These are phyloP conservation scores for Cutaneotrichosporon spelunceum DNA, from an alignment of 1,284 basidiomycete species.

Conservation along the genomic window DNA sequence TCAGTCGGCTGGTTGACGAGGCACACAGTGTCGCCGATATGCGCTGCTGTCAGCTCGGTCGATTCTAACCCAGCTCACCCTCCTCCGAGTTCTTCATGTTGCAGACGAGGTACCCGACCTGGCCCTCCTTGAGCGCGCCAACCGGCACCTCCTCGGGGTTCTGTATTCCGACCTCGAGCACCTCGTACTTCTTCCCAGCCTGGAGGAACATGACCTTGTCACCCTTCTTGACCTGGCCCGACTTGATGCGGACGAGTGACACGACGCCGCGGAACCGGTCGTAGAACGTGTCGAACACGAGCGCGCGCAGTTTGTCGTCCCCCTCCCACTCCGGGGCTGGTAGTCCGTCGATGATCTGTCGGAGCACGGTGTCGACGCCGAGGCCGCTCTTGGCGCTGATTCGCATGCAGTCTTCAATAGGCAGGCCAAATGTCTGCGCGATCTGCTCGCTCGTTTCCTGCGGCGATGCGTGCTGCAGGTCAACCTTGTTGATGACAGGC, in stretches of 20 bases:
- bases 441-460: conserved; percentile 76
- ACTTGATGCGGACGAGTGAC: conserved; percentile 73
- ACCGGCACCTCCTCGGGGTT: conserved; percentile 81
- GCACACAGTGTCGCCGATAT: conserved; percentile 81
- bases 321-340: conserved; percentile 62
- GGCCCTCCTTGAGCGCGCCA: conserved; percentile 69
- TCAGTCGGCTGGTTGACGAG: conserved; percentile 71
- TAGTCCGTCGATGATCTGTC: conserved; percentile 75
- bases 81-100: conserved; percentile 99
- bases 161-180: conserved; percentile 88
- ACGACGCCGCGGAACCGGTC: conserved; percentile 96
- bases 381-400: conserved; percentile 92
- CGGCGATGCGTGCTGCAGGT: conserved; percentile 80
- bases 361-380: conserved; percentile 68
- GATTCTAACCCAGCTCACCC: conserved; percentile 57
- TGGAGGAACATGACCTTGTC: conserved; percentile 84
- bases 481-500: conserved; percentile 94
- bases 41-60: conserved; percentile 21
- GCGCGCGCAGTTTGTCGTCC: conserved; percentile 67
- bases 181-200: conserved; percentile 86
- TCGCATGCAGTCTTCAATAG: conserved; percentile 65
- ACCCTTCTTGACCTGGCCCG: conserved; percentile 64
- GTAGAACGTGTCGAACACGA: conserved; percentile 92
- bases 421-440: conserved; percentile 72
- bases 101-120: conserved; percentile 78